Evolutionary conservation across 2,329 filamentous ascomycete species (phyloP).

Genomic region (Alternaria dauci): DNA sequence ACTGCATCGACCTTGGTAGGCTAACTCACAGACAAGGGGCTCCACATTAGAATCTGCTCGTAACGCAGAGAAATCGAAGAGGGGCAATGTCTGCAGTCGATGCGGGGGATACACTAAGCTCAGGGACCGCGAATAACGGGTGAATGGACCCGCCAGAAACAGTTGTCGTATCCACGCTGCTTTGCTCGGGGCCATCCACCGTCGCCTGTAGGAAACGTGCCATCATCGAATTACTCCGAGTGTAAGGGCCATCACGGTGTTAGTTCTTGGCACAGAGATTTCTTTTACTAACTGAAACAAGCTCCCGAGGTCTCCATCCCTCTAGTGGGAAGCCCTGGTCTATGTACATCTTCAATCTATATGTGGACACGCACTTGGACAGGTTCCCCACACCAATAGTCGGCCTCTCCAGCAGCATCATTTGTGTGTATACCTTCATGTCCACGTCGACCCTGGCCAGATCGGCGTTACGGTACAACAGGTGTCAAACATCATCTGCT

Average conservation of each 20-base stretch:
- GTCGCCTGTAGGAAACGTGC: conserved; percentile 18
- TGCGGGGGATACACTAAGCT: conserved; percentile 26
- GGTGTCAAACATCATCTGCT: conserved; percentile 1
- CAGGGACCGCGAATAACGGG: conserved; percentile 18
- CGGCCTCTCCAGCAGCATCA: not conserved
- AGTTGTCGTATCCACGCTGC: conserved; percentile 6
- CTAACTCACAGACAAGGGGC: conserved; percentile 20
- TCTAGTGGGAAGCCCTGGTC: conserved; percentile 20
- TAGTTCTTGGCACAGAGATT: conserved; percentile 29
- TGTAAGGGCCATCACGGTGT: conserved; percentile 21
- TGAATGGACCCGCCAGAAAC: conserved; percentile 16
- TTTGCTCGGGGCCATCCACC: conserved; percentile 14
- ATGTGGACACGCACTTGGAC: conserved; percentile 8
- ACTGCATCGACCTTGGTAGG: conserved; percentile 19
- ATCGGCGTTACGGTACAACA: not conserved
- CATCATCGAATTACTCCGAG: conserved; percentile 2
- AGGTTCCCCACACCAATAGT: conserved; percentile 11
- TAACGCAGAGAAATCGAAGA: conserved; percentile 26
- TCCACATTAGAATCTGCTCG: conserved; percentile 32
- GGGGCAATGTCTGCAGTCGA: conserved; percentile 18
- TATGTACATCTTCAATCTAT: conserved; percentile 2
- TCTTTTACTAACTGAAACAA: conserved; percentile 35
- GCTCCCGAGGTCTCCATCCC: conserved; percentile 18
- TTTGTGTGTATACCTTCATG: conserved; percentile 6
- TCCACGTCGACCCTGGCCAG: not conserved